These are phyloP conservation scores for Thuidium tamariscinum DNA, from an alignment of 225 moss, liverwort and hornwort species.

Conservation along the genomic window DNA sequence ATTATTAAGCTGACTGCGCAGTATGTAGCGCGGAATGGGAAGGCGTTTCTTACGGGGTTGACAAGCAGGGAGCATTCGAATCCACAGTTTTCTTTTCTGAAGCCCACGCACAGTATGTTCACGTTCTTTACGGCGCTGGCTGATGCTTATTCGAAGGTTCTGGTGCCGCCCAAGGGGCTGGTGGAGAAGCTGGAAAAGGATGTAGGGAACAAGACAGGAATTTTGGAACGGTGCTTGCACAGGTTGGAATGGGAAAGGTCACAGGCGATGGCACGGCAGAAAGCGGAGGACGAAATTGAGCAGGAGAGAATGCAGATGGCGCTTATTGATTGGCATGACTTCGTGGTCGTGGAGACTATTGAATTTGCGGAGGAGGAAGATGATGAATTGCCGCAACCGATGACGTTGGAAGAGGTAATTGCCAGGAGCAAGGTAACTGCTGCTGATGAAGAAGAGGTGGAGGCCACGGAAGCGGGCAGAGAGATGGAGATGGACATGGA, in stretches of 20 bases:
- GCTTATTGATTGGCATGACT: slow-evolving; percentile 98
- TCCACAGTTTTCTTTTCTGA: slow-evolving; percentile 85
- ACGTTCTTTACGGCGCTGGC: slow-evolving; percentile 93
- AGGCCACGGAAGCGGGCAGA: slow-evolving; percentile 82
- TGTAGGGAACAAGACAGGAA: slow-evolving; percentile 66
- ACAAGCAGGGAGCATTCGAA: slow-evolving; percentile 90
- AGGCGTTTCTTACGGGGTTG: slow-evolving; percentile 79
- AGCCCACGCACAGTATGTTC: slow-evolving; percentile 99
- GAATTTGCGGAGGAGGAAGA: slow-evolving; percentile 98
- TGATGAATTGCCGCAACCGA: slow-evolving; percentile 94
- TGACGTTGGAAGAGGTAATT: slow-evolving; percentile 95
- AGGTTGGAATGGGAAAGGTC: slow-evolving; percentile 98
- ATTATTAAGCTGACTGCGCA: slow-evolving; percentile 96
- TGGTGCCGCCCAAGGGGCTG: slow-evolving; percentile 92
- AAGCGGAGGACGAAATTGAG: slow-evolving; percentile 99
- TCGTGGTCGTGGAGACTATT: slow-evolving; percentile 97
- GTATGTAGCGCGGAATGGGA: slow-evolving; percentile 97
- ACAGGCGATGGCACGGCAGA: slow-evolving; percentile 90
- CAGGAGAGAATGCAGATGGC: slow-evolving; percentile 99
- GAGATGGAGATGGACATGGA: slow-evolving; percentile 99
- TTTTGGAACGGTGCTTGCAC: slow-evolving; percentile 74
- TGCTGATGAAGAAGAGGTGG: slow-evolving; percentile 76
- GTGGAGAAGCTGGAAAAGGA: slow-evolving; percentile 69
- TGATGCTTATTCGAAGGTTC: slow-evolving; percentile 92
- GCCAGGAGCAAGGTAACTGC: slow-evolving; percentile 81